Evolutionary conservation across 106 monocot species (phyloP).

Genomic region (Acorus calamus): DNA sequence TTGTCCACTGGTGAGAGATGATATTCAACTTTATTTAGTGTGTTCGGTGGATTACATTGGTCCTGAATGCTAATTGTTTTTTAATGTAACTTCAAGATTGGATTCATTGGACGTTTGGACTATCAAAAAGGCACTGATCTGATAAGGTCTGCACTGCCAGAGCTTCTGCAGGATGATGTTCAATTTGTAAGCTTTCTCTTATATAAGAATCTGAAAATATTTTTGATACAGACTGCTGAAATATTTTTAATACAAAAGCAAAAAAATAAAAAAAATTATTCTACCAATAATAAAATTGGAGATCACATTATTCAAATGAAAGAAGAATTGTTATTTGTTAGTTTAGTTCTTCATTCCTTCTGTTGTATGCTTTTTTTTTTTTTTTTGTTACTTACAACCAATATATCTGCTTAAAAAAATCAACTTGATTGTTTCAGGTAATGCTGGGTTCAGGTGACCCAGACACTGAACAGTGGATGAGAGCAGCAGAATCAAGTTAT

Average conservation of each 20-base stretch:
- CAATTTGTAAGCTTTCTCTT: constrained; percentile 60
- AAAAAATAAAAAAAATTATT: too few species aligned
- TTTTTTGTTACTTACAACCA: not conserved
- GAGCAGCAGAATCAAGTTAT: constrained; percentile 42
- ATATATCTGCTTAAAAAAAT: not conserved
- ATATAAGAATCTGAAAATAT: too few species aligned
- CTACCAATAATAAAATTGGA: too few species aligned
- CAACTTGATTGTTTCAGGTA: constrained; percentile 27
- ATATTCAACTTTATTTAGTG: not conserved
- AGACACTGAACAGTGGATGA: constrained; percentile 80
- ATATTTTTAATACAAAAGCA: too few species aligned
- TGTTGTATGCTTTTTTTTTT: not conserved
- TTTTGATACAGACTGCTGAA: too few species aligned
- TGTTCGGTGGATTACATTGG: not conserved
- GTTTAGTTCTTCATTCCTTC: not conserved
- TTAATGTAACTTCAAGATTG: constrained; percentile 40
- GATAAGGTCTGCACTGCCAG: constrained; percentile 44
- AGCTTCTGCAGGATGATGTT: constrained; percentile 64
- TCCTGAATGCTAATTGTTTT: not conserved
- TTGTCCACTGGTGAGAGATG: constrained; percentile 54
- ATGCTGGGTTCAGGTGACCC: constrained; percentile 95
- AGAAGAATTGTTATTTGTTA: not conserved
- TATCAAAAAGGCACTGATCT: constrained; percentile 93
- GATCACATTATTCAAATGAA: too few species aligned
- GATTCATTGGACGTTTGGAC: constrained; percentile 90